Conservation (phyloP, 306 rosid genomes). For the Quercus parvula region DNA sequence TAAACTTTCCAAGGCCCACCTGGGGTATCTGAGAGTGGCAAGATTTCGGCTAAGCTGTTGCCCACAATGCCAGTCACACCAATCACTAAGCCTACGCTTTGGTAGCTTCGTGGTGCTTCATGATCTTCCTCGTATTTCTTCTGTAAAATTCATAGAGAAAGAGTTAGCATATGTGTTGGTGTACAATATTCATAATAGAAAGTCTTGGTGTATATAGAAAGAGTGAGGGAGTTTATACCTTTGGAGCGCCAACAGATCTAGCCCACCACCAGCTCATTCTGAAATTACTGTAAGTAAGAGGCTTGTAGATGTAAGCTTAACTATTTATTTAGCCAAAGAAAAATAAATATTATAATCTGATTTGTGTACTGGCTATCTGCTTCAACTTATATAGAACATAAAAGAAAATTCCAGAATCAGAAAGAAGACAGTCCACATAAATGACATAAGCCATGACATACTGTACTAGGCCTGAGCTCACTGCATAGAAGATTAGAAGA, state of each 20-base stretch:
- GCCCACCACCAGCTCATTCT: constrained; percentile 66
- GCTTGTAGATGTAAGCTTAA: no score
- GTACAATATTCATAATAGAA: neutral
- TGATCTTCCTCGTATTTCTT: constrained; percentile 51
- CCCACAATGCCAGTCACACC: constrained; percentile 75
- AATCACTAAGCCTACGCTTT: constrained; percentile 51
- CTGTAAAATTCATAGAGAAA: constrained; percentile 18
- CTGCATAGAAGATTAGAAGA: no score
- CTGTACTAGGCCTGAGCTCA: no score
- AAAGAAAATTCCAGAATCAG: no score
- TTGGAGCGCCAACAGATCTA: constrained; percentile 50
- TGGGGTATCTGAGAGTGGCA: constrained; percentile 71
- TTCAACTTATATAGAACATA: neutral
- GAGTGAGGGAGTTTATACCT: neutral
- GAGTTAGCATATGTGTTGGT: no score
- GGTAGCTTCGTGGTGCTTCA: constrained; percentile 6
- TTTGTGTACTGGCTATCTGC: neutral
- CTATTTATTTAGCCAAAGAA: no score
- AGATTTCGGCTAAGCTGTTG: constrained; percentile 79
- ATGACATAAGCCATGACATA: no score
- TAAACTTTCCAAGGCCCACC: constrained; percentile 82
- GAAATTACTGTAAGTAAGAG: neutral
- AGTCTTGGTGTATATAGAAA: neutral
- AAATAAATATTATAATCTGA: no score
- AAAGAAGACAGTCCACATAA: no score